Evolutionary conservation across 495 filamentous ascomycete species (phyloP), one percentile per base, ranked within the genome.

Genomic region (Aspergillus heteromorphus): DNA sequence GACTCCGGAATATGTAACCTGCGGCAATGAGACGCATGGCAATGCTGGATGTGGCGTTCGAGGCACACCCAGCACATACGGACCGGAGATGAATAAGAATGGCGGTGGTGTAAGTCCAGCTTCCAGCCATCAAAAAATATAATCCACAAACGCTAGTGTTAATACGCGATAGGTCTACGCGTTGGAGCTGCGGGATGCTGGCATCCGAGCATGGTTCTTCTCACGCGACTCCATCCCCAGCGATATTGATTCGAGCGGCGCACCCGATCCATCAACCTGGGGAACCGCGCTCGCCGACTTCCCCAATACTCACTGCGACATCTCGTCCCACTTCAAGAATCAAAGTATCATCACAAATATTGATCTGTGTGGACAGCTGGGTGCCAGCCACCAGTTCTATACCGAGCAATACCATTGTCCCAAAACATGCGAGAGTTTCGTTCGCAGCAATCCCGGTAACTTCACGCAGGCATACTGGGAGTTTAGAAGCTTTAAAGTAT

Each of bases 321-420:
- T 79, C 49, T 34, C 56, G 1, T 59, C 65, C 2, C 74, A 79
- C 51, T 81, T 81, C 64, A 58, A 52, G 34, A 81, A 81, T 45
- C 70, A 77, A 58, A 75, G 71, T 54, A 81, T 81, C 53, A 73
- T 81, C 51, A 72, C 63, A 1, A 79, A 81, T 54, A 81, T 79
- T 51, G 75, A 78, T 59, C 65, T 80, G 2, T 80, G 77, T 49
- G 77, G 77, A 0, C 45, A 69, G 18, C 61, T 70, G 29, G 76
- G 68, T 5, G 75, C 61, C 9, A 51, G 60, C 36, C 36, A 54
- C 6, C 59, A 63, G 49, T 67, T 65, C 41, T 80, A 80, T 55
- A 66, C 57, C 7, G 48, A 67, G n/a, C 52, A 72, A 57, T 72
- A 69, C 23, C 41, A 64, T 9, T 80, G 77, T 63, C 77, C 77